Evolutionary conservation across 441 rosid species (phyloP), one percentile per base, ranked within the genome.

Genomic region (Erodium chrysanthum): DNA sequence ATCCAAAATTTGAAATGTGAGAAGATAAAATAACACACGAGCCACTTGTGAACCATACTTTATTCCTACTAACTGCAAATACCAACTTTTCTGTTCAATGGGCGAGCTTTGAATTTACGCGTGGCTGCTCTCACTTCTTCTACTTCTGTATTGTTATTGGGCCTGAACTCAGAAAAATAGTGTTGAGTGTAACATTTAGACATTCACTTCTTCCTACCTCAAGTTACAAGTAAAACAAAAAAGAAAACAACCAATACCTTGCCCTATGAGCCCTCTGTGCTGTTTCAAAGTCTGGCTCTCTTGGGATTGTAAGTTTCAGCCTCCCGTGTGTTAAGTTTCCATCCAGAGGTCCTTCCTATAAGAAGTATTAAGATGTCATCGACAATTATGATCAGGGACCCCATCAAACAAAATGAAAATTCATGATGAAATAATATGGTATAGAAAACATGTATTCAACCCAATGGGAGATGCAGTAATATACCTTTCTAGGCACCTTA

Each of bases 221-320:
- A 58, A 15, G 8, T 21, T 12, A 64, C 29, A 54, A 29, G 69
- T 15, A 64, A 35, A 68, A 50, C 69, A 72, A 33, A 33, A 33
- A 5, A 33, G 7, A 23, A 58, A 73, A 4, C 61, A 35, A 59
- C n/a, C n/a, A 77, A 75, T 61, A 92, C 99, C 95, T 80, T 70
- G 68, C 82, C 76, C 92, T 87, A 37, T 84, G 92, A 27, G 95
- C 91, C 84, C 97, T 85, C 52, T 83, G 79, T 14, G 95, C 82
- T 71, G 99, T 95, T 78, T 84, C 96, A 71, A 95, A 86, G 66
- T 80, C 96, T 69, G 97, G 97, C 74, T 88, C 97, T 44, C 90
- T 87, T 21, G 99, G 97, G 80, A 95, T 78, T 44, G 99, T 95
- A 73, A 86, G 70, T 80, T 78, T 88, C 69, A 85, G 77, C 75